Percentiles rank a stretch among this genome's conserved stretches.
Conservation (phyloP, 495 filamentous ascomycete genomes). For the Tricharina praecox region DNA sequence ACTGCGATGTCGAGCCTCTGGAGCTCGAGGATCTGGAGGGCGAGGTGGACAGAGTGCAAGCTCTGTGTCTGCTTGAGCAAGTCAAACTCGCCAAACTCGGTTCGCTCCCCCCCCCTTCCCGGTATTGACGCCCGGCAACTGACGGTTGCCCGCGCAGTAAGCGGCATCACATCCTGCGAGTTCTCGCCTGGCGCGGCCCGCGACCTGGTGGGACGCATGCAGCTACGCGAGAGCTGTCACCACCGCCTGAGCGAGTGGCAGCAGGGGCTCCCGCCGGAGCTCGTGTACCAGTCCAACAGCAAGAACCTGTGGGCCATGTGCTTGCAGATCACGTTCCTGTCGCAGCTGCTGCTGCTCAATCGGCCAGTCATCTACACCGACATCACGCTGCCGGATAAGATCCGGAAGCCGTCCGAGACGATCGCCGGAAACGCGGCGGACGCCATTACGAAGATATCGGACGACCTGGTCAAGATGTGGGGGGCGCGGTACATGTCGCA, state of each 20-base stretch:
- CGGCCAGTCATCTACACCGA: slow-evolving; percentile 5
- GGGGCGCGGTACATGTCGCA: slow-evolving; percentile 9
- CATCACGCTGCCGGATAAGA: slow-evolving; percentile 2
- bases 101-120: neutral
- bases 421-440: slow-evolving; percentile 6
- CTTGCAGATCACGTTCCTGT: slow-evolving; percentile 5
- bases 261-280: neutral
- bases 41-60: slow-evolving; percentile 11
- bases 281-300: neutral
- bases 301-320: slow-evolving; percentile 4
- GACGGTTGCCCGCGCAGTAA: slow-evolving; percentile 7
- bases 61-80: slow-evolving; percentile 5
- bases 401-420: slow-evolving; percentile 2
- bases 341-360: slow-evolving; percentile 7
- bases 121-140: neutral
- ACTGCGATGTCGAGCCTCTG: slow-evolving; percentile 15
- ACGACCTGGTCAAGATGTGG: slow-evolving; percentile 5
- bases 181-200: slow-evolving; percentile 6
- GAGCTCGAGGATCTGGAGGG: slow-evolving; percentile 5
- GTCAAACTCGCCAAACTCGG: slow-evolving; percentile 8
- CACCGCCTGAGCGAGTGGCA: slow-evolving; percentile 3
- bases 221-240: neutral
- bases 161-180: slow-evolving; percentile 1
- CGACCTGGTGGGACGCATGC: neutral
- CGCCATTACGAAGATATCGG: slow-evolving; percentile 1